Conservation (phyloP, 257 asterid genomes). For the Scutellaria minor region DNA sequence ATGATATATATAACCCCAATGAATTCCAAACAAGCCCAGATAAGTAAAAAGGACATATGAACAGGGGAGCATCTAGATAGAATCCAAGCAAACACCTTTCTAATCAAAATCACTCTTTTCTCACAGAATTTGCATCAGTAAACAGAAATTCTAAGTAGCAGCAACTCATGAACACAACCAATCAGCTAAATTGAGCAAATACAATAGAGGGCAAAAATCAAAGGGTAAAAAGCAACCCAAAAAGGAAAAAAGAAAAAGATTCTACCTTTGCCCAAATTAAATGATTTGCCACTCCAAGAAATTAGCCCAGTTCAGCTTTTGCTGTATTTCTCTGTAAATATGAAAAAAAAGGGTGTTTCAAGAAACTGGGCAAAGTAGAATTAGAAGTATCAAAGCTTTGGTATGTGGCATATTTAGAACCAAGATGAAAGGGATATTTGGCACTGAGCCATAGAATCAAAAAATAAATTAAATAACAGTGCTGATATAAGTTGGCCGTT, state of each 20-base stretch:
- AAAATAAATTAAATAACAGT: not conserved
- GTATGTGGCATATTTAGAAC: slow-evolving; percentile 35
- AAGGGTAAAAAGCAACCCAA: too few species aligned
- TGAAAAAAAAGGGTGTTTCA: not conserved
- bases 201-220: too few species aligned
- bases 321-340: not conserved
- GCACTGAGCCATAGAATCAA: not conserved
- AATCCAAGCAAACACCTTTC: not conserved
- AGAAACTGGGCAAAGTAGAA: slow-evolving; percentile 9
- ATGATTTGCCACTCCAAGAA: not conserved
- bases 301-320: slow-evolving; percentile 1
- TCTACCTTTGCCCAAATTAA: slow-evolving; percentile 23
- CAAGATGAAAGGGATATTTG: slow-evolving; percentile 21
- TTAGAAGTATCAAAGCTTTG: not conserved
- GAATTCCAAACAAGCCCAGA: slow-evolving; percentile 22
- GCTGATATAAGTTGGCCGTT: not conserved
- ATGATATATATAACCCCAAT: not conserved
- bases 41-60: not conserved
- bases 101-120: not conserved
- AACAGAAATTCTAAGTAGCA: slow-evolving; percentile 15
- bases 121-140: slow-evolving; percentile 15
- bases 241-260: not conserved
- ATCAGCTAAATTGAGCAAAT: not conserved
- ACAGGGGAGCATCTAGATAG: not conserved
- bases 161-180: slow-evolving; percentile 21